Conservation (phyloP, 805 yeast genomes). For the Suhomyces xylopsoci region DNA sequence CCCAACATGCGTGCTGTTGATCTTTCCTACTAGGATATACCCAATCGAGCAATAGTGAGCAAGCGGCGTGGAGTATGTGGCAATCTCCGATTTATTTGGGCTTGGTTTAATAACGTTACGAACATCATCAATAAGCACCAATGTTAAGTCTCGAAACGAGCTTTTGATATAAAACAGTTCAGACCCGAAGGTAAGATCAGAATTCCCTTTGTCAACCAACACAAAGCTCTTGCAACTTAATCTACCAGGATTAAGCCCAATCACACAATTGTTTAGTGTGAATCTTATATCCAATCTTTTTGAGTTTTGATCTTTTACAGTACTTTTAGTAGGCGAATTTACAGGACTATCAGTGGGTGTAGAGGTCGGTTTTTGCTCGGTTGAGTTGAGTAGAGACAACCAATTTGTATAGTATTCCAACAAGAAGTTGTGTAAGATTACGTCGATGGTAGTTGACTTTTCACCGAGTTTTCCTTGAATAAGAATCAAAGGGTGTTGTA, state of each 20-base stretch:
- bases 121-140: slow-evolving; percentile 65
- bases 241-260: slow-evolving; percentile 65
- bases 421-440: slow-evolving; percentile 46
- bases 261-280: slow-evolving; percentile 48
- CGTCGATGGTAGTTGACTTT: slow-evolving; percentile 33
- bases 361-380: not conserved
- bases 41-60: slow-evolving; percentile 47
- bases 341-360: not conserved
- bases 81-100: not conserved
- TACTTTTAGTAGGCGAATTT: not conserved
- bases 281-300: slow-evolving; percentile 27
- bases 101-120: not conserved
- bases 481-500: slow-evolving; percentile 22
- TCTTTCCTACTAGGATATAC: slow-evolving; percentile 49
- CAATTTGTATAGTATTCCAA: slow-evolving; percentile 62
- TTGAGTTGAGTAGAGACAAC: slow-evolving; percentile 16
- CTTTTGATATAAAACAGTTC: slow-evolving; percentile 36
- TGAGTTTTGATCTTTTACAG: not conserved
- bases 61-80: slow-evolving; percentile 26
- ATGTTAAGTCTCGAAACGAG: slow-evolving; percentile 47
- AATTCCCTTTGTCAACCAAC: slow-evolving; percentile 50
- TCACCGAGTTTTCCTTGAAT: slow-evolving; percentile 20
- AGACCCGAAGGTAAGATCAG: slow-evolving; percentile 42
- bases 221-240: slow-evolving; percentile 53
- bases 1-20: slow-evolving; percentile 39